Conservation (phyloP, 805 yeast species). For the Myxozyma neotropica region DNA sequence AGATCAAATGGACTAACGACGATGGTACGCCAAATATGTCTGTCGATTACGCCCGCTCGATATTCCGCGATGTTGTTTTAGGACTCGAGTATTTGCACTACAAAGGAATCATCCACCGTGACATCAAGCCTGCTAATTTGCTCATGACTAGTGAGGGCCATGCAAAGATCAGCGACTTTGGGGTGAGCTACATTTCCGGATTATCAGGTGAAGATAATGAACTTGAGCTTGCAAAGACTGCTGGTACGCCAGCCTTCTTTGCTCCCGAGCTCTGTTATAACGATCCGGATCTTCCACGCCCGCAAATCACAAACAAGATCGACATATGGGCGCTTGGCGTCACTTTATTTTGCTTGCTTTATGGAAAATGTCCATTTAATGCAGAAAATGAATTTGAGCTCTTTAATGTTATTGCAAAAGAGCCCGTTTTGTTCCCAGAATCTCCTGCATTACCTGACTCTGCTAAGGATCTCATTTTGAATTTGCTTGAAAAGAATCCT, state of each 20-base stretch:
- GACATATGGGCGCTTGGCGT: conserved; percentile 99
- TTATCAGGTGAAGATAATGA: conserved; percentile 49
- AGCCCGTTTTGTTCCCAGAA: conserved; percentile 60
- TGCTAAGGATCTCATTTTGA: conserved; percentile 58
- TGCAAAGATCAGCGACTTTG: conserved; percentile 95
- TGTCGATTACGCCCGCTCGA: conserved; percentile 65
- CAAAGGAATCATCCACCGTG: conserved; percentile 92
- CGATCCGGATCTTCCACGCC: conserved; percentile 45
- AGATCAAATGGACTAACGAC: conserved; percentile 73
- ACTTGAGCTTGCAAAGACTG: conserved; percentile 88
- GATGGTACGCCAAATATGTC: conserved; percentile 63
- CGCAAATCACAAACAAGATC: conserved; percentile 73
- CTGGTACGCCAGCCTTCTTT: conserved; percentile 96
- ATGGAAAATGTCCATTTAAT: conserved; percentile 86
- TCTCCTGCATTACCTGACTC: conserved; percentile 34
- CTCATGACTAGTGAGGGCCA: conserved; percentile 67
- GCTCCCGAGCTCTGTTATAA: conserved; percentile 90
- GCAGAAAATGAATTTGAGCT: conserved; percentile 85
- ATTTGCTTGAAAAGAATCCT: conserved; percentile 72
- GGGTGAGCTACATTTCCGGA: conserved; percentile 76
- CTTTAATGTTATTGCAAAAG: conserved; percentile 75
- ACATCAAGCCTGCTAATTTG: conserved; percentile 92
- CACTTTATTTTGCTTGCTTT: conserved; percentile 81
- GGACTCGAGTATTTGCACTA: conserved; percentile 90
- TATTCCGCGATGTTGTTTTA: conserved; percentile 77